phyloP scores from a whole-genome alignment of 495 filamentous ascomycete genomes.

The Aspergillus saccharolyticus region DNA sequence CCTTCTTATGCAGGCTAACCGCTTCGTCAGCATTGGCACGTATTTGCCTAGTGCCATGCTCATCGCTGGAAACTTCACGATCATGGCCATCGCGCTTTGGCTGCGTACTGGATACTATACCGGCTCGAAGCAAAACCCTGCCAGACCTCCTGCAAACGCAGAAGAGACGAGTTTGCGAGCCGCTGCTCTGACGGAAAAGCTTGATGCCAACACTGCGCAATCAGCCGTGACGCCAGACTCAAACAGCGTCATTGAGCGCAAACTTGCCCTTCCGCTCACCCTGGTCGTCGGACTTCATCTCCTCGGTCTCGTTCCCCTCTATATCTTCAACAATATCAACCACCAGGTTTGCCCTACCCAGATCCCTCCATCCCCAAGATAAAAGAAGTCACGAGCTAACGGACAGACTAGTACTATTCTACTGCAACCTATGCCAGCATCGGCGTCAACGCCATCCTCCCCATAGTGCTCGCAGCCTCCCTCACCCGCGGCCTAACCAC shows the following conservation, averaged over 20 bases:
- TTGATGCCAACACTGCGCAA: conserved; percentile 8
- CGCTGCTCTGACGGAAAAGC: conserved; percentile 16
- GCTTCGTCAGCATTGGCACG: conserved; percentile 97
- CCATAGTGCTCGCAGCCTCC: conserved; percentile 50
- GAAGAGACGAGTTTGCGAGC: conserved; percentile 17
- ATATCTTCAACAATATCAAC: conserved; percentile 73
- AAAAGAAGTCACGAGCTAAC: no score
- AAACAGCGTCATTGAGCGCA: conserved; percentile 53
- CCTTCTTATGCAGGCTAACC: conserved; percentile 78
- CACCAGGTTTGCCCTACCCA: conserved; percentile 49
- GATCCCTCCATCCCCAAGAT: no score
- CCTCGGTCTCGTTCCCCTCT: conserved; percentile 77
- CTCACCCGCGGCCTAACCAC: conserved; percentile 45
- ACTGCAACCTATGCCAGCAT: conserved; percentile 47
- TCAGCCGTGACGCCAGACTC: conserved; percentile 14
- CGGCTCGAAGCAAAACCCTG: conserved; percentile 12
- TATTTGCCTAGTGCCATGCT: conserved; percentile 97
- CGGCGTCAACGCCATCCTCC: conserved; percentile 53
- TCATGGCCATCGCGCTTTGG: conserved; percentile 92
- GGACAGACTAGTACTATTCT: conserved; percentile 56
- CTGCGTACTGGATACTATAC: conserved; percentile 66
- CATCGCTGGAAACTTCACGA: conserved; percentile 87
- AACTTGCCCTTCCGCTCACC: conserved; percentile 71
- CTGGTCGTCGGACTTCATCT: conserved; percentile 69
- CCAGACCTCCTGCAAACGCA: conserved; percentile 19